These are phyloP conservation scores for Ampelomyces quisqualis DNA, from an alignment of 2,329 filamentous ascomycete genomes.

Conservation along the genomic window DNA sequence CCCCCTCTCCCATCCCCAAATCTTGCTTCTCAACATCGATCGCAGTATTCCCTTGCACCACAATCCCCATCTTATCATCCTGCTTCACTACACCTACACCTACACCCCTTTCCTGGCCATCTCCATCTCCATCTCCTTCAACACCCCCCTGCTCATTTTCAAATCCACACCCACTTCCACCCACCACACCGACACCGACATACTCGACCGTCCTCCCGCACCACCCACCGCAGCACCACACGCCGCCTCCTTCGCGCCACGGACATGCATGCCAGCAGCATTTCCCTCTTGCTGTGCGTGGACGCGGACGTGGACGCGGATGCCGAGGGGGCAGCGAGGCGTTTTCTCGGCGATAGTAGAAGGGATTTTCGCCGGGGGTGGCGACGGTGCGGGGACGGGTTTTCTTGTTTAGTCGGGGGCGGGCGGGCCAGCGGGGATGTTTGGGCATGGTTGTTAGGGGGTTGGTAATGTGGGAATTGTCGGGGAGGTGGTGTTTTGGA, in stretches of 20 bases:
- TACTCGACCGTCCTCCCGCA: background rate
- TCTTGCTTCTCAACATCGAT: too few species aligned
- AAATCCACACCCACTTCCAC: background rate
- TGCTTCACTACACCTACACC: background rate
- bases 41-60: background rate
- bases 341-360: too few species aligned
- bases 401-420: too few species aligned
- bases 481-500: too few species aligned
- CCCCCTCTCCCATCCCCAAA: background rate
- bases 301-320: background rate
- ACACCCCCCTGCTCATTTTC: background rate
- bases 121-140: background rate
- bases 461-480: too few species aligned
- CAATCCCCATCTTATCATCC: background rate
- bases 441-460: too few species aligned
- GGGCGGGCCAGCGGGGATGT: too few species aligned
- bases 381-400: too few species aligned
- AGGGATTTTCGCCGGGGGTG: background rate
- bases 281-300: background rate
- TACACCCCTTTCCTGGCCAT: background rate
- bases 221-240: constrained; percentile 2
- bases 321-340: too few species aligned
- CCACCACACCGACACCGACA: background rate
- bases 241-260: background rate
- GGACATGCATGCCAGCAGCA: constrained; percentile 2